phyloP scores from a whole-genome alignment of 1,284 basidiomycete species.

The Naganishia sp. region DNA sequence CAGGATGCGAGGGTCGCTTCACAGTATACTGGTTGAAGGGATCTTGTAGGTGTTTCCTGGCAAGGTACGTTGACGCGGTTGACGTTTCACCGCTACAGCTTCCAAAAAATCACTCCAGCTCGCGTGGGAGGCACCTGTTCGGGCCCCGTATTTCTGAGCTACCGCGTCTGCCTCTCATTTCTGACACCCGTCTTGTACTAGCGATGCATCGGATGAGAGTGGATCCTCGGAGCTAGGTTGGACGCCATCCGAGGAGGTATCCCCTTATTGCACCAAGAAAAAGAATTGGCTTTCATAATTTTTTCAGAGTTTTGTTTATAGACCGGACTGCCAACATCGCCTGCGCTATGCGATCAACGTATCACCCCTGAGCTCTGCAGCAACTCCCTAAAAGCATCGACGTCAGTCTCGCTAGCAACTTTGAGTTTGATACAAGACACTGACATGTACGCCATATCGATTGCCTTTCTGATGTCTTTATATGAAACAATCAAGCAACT shows the following conservation, averaged over 20 bases:
- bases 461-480: conserved; percentile 82
- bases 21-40: too few relatives aligned
- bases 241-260: too few relatives aligned
- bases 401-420: background rate
- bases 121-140: too few relatives aligned
- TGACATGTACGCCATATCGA: conserved; percentile 73
- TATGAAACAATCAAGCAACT: conserved; percentile 95
- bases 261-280: background rate
- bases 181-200: too few relatives aligned
- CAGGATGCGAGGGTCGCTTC: too few relatives aligned
- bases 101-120: conserved; percentile 6
- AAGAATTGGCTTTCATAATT: conserved; percentile 27
- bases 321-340: background rate
- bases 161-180: too few relatives aligned
- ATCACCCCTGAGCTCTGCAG: conserved; percentile 25
- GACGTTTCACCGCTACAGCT: background rate
- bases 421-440: conserved; percentile 35
- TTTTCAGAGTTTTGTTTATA: conserved; percentile 31
- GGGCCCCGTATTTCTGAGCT: too few relatives aligned
- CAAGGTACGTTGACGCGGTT: too few relatives aligned
- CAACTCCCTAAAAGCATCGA: conserved; percentile 5
- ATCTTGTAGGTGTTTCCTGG: too few relatives aligned
- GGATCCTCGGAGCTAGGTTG: too few relatives aligned
- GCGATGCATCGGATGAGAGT: too few relatives aligned
- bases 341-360: background rate